Evolutionary conservation across 768 basidiomycete species (phyloP).

Genomic region (Tylopilus sp.): DNA sequence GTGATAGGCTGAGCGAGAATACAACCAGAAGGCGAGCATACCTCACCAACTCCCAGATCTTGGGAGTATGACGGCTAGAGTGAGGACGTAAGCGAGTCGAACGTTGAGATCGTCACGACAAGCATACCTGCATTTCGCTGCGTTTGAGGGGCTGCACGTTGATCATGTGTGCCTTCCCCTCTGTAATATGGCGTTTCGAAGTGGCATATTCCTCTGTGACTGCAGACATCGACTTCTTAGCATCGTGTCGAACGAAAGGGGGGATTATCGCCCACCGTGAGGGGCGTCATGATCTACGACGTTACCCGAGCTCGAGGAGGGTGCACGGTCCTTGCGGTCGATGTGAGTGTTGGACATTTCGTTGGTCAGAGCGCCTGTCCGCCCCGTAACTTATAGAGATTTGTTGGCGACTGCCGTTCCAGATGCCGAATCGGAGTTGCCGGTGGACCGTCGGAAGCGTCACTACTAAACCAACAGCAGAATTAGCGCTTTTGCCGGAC

Average conservation of each 20-base stretch:
- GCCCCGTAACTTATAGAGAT: constrained; percentile 23
- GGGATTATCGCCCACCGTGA: constrained; percentile 48
- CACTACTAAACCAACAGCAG: no score
- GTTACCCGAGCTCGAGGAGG: constrained; percentile 45
- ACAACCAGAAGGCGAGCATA: constrained; percentile 19
- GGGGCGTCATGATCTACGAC: constrained; percentile 73
- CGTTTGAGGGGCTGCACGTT: constrained; percentile 82
- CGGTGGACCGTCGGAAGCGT: no score
- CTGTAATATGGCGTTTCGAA: constrained; percentile 31
- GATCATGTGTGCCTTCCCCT: constrained; percentile 48
- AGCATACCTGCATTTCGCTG: constrained; percentile 79
- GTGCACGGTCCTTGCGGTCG: constrained; percentile 55
- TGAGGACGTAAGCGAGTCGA: constrained; percentile 6
- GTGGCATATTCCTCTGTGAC: constrained; percentile 59
- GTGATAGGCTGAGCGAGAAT: neutral
- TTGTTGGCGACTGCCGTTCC: no score
- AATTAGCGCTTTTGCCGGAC: no score
- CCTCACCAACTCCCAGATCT: constrained; percentile 70
- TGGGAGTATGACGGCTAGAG: constrained; percentile 81
- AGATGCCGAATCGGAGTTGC: no score
- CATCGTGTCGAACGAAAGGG: neutral
- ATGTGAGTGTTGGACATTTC: constrained; percentile 26
- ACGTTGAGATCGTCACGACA: neutral
- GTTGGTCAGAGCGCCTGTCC: neutral
- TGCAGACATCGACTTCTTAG: constrained; percentile 29